A percentile compares a stretch with the other conserved stretches of the same genome.
Conservation (phyloP, 208 protist species). For the Zelonia costaricensis region DNA sequence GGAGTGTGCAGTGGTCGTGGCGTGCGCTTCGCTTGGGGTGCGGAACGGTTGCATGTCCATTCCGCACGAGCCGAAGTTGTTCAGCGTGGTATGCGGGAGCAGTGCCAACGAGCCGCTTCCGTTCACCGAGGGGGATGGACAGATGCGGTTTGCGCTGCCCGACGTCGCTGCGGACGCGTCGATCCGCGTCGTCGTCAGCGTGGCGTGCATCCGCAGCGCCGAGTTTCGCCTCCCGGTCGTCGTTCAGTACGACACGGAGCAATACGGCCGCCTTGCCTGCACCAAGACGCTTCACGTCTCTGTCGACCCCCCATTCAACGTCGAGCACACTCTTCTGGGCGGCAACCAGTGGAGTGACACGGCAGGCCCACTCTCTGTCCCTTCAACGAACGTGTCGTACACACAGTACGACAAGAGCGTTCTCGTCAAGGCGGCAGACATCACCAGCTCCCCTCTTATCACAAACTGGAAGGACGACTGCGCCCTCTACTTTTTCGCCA, state of each 20-base stretch:
- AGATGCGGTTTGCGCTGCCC: slow-evolving; percentile 20
- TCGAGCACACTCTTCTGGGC: slow-evolving; percentile 26
- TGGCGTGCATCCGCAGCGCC: slow-evolving; percentile 33
- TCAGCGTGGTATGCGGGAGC: slow-evolving; percentile 21
- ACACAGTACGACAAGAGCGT: slow-evolving; percentile 37
- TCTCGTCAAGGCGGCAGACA: slow-evolving; percentile 30
- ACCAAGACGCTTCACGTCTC: slow-evolving; percentile 24
- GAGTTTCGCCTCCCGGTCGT: slow-evolving; percentile 35
- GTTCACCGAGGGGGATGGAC: background rate
- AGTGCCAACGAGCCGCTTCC: slow-evolving; percentile 8
- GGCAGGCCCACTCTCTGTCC: slow-evolving; percentile 18
- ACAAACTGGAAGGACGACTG: slow-evolving; percentile 40
- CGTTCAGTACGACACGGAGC: slow-evolving; percentile 33
- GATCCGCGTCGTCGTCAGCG: slow-evolving; percentile 17
- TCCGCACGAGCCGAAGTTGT: slow-evolving; percentile 27
- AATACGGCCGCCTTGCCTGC: slow-evolving; percentile 19
- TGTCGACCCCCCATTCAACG: slow-evolving; percentile 41
- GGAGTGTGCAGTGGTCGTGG: slow-evolving; percentile 34
- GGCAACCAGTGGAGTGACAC: slow-evolving; percentile 11
- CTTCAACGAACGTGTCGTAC: slow-evolving; percentile 21
- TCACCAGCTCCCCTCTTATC: slow-evolving; percentile 20
- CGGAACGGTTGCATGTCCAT: slow-evolving; percentile 38
- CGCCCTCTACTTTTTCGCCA: slow-evolving; percentile 39
- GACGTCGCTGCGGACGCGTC: slow-evolving; percentile 15
- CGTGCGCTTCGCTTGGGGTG: slow-evolving; percentile 19